phyloP scores from a whole-genome alignment of 2,329 filamentous ascomycete genomes.

The Dactylella cylindrospora region DNA sequence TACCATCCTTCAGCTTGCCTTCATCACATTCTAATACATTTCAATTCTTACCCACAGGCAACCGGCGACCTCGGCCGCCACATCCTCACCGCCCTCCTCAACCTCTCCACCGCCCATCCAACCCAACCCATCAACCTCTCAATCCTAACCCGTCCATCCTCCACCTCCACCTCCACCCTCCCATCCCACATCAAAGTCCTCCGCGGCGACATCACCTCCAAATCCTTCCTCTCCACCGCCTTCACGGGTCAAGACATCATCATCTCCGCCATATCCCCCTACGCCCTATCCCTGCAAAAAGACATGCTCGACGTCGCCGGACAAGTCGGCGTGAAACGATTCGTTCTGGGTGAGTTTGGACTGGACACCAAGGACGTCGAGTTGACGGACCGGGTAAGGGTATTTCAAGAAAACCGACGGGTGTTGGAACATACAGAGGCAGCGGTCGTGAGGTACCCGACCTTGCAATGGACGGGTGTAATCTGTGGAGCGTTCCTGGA shows the following conservation, averaged over 20 bases:
- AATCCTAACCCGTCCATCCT: slow-evolving; percentile 7
- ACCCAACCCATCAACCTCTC: slow-evolving; percentile 8
- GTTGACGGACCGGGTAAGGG: slow-evolving; percentile 2
- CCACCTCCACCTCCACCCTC: slow-evolving; percentile 6
- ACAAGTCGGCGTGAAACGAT: slow-evolving; percentile 15
- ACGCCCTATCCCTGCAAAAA: slow-evolving; percentile 13
- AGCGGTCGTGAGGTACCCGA: background rate
- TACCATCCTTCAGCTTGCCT: background rate
- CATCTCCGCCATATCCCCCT: slow-evolving; percentile 17
- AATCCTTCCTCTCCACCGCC: background rate
- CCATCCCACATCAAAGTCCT: slow-evolving; percentile 2
- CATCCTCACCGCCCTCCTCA: slow-evolving; percentile 8
- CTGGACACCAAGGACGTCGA: slow-evolving; percentile 8
- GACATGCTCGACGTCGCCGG: slow-evolving; percentile 18
- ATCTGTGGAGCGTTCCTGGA: slow-evolving; percentile 16
- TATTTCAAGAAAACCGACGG: slow-evolving; percentile 8
- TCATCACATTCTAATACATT: background rate
- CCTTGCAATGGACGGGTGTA: slow-evolving; percentile 10
- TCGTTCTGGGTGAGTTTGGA: slow-evolving; percentile 21
- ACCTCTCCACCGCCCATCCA: slow-evolving; percentile 8
- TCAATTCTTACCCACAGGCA: too few relatives aligned
- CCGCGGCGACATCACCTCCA: slow-evolving; percentile 5
- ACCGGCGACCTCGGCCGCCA: slow-evolving; percentile 12
- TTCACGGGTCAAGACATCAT: slow-evolving; percentile 17
- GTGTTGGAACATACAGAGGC: slow-evolving; percentile 3